Evolutionary conservation across 139 green algal genomes (phyloP), one percentile per base, ranked within the genome.

Genomic region (Deuterostichococcus epilithicus): DNA sequence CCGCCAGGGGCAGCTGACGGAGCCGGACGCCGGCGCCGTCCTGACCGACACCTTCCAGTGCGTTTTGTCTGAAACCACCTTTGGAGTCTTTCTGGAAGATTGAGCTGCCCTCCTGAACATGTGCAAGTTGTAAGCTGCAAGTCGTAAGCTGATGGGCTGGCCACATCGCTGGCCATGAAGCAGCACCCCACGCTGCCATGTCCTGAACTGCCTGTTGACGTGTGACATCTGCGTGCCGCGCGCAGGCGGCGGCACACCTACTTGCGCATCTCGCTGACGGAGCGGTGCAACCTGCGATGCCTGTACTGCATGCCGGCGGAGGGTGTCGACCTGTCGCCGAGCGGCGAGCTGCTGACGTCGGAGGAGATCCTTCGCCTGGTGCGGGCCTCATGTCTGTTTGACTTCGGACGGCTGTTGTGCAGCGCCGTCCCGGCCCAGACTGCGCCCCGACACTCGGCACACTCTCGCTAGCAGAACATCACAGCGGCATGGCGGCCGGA

Each of bases 301-400:
- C 72, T 89, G 74, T 99, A 99, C 88, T 99, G 96, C 90, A 99
- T 99, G 96, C 96, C 96, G 0, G 93, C 85, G 15, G 95, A 99
- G 76, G 96, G 96, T 10, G 90, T 97, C 35, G 89, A 94, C 25
- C 90, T 99, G 0, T 95, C 95, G 1, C 88, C 91, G 0, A 70
- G 52, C 3, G 42, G 68, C 3, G 34, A 92, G 22, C 81, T 98
- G 69, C 85, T 98, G 2, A 92, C 78, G 34, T 88, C 86, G 0
- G 75, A 81, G 0, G 95, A 99, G 76, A 87, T 97, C 36, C 45
- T 92, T 77, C 81, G 88, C 6, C 75, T 97, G 82, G 92, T 95
- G 75, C 70, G 84, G 6, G 23, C 22, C 66, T 44, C 20, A 15
- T 65, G 30, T 32, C 1, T 52, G 47, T 32, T 34, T 70, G 47